A percentile compares a stretch with the other conserved stretches of the same genome.
Evolutionary conservation across 208 protist genomes (phyloP).

Genomic region (Trypanosoma mega): DNA sequence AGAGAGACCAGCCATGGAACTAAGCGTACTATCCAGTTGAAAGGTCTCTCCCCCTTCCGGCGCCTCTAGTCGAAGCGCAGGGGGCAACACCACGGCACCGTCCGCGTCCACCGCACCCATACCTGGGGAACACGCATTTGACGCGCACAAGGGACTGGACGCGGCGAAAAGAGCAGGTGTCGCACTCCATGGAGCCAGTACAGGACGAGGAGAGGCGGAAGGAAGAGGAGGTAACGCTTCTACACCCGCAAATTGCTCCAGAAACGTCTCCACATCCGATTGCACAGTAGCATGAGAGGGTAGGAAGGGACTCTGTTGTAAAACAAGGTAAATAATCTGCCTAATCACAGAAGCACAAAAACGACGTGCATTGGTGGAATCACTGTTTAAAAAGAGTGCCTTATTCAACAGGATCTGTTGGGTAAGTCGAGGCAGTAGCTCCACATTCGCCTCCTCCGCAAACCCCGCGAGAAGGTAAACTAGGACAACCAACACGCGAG

Average conservation of each 20-base stretch:
- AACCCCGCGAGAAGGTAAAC: constrained; percentile 9
- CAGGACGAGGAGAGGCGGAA: background rate
- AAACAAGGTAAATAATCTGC: constrained; percentile 25
- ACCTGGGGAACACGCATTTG: background rate
- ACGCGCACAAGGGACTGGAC: constrained; percentile 1
- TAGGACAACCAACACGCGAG: constrained; percentile 12
- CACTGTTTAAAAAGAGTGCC: constrained; percentile 23
- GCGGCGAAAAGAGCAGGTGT: constrained; percentile 12
- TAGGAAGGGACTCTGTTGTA: constrained; percentile 24
- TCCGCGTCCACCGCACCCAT: background rate
- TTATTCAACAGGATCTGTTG: constrained; percentile 21
- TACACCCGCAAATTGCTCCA: constrained; percentile 2
- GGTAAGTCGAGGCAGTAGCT: constrained; percentile 30
- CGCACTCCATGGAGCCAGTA: constrained; percentile 16
- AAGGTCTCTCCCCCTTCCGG: constrained; percentile 1
- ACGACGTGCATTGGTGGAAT: constrained; percentile 5
- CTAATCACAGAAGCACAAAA: constrained; percentile 18
- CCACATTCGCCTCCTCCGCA: constrained; percentile 18
- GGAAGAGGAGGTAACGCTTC: constrained; percentile 11
- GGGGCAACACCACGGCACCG: background rate
- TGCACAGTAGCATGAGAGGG: constrained; percentile 6
- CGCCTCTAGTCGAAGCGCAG: background rate
- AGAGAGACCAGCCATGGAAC: background rate
- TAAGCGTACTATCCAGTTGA: background rate
- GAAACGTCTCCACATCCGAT: constrained; percentile 2